Evolutionary conservation across 2,329 filamentous ascomycete species (phyloP), one percentile per base, ranked within the genome.

Genomic region (Amauroascus niger): DNA sequence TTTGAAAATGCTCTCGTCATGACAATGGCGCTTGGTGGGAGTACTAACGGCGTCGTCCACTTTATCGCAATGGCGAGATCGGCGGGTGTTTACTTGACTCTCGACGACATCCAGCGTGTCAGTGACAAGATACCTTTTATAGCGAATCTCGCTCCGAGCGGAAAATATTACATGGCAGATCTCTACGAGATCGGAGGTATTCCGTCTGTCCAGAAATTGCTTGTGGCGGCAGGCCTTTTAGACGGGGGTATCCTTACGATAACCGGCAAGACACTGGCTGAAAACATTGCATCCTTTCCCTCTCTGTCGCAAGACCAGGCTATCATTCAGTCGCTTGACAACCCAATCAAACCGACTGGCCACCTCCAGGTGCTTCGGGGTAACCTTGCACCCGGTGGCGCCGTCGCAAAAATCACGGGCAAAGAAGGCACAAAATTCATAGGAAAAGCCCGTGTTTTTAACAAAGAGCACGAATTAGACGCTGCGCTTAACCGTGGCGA

Each of bases 371-470:
- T 97, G 56, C 78, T 97, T 2, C 80, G 81, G 56, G 91, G 91
- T 18, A 95, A 95, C 67, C 78, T 96, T 30, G 88, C 90, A 2
- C 91, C 91, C 1, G 86, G 83, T 9, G 91, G 91, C 32, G 87
- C 90, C 0, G 90, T 97, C 1, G 90, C 89, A 56, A 97, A 97
- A 71, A 96, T 97, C 69, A 96, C 91, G 0, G 91, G 91, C 33
- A 96, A 96, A 68, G 91, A 97, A 69, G 91, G 91, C 1, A 78
- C 89, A 6, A 75, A 72, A 11, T 97, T 97, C 70, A 84, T 78
- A 0, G 91, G 91, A 47, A 82, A 81, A 59, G 91, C 88, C 0
- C 79, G 83, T 18, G 87, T 94, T 44, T 97, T 93, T 68, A 76
- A 96, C 70, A 91, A 93, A 64, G 91, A 96, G 70, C 77, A 82